Percentiles rank a stretch among this genome's conserved stretches.
Conservation (phyloP, 2,329 filamentous ascomycete genomes). For the Fusarium illudens region DNA sequence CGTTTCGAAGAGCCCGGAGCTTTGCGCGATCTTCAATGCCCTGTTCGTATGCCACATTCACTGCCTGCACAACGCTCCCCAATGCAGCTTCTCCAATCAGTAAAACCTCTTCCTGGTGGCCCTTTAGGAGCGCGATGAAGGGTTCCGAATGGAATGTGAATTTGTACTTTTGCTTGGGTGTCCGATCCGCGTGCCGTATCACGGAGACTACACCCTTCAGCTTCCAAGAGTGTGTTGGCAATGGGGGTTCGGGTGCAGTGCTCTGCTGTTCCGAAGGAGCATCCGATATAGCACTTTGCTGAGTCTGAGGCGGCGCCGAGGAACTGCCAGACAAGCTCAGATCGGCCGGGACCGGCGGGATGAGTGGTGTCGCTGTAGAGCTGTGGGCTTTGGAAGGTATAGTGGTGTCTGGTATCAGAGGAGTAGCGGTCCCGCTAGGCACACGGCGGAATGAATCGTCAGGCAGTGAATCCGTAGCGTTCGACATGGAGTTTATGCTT, state of each 20-base stretch:
- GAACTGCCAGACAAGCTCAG: constrained; percentile 37
- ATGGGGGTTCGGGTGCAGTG: constrained; percentile 67
- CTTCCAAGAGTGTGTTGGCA: constrained; percentile 94
- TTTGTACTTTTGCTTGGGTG: constrained; percentile 99
- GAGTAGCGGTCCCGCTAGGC: constrained; percentile 44
- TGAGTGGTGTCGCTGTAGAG: constrained; percentile 47
- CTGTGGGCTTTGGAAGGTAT: constrained; percentile 48
- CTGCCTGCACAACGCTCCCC: constrained; percentile 87
- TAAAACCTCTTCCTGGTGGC: constrained; percentile 94
- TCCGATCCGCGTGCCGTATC: constrained; percentile 94
- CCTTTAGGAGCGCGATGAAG: constrained; percentile 93
- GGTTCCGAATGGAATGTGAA: constrained; percentile 98
- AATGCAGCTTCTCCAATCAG: constrained; percentile 91
- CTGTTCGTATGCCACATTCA: constrained; percentile 79
- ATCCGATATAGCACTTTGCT: constrained; percentile 47
- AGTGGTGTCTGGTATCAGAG: constrained; percentile 43
- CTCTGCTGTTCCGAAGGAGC: constrained; percentile 44
- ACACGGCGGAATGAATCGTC: constrained; percentile 36
- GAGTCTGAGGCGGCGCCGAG: constrained; percentile 43
- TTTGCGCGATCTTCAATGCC: constrained; percentile 87
- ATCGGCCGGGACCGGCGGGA: constrained; percentile 47
- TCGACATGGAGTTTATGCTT: constrained; percentile 36
- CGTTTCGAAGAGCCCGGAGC: constrained; percentile 84
- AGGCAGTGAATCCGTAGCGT: constrained; percentile 38
- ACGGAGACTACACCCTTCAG: constrained; percentile 97